A percentile compares a stretch with the other conserved stretches of the same genome.
These are phyloP conservation scores for Tetragonia tetragonoides DNA, from an alignment of 148 eudicot genomes.

Conservation along the genomic window DNA sequence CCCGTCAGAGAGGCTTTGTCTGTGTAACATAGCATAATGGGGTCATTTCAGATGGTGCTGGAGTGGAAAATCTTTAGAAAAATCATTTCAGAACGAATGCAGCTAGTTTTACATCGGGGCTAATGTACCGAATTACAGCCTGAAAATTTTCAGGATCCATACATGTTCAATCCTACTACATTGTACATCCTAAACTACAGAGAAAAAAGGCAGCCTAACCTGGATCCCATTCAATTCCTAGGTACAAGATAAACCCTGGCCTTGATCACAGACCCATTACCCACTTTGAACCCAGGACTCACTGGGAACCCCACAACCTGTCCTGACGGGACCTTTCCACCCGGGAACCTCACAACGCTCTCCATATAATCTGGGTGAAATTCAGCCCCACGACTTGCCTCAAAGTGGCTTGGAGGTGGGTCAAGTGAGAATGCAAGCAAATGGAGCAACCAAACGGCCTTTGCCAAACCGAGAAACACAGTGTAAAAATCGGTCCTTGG, in stretches of 20 bases:
- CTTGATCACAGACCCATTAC: conserved; percentile 66
- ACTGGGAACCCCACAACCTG: conserved; percentile 79
- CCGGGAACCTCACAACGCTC: conserved; percentile 64
- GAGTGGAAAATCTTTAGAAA: too few relatives aligned
- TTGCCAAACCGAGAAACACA: conserved; percentile 70
- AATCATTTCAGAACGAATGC: neutral
- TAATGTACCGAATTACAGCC: neutral
- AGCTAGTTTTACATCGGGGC: neutral
- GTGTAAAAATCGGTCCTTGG: conserved; percentile 83
- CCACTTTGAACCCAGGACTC: conserved; percentile 90
- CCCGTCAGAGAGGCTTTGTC: too few relatives aligned
- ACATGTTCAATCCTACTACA: conserved; percentile 11
- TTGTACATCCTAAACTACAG: conserved; percentile 21
- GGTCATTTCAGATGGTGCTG: too few relatives aligned
- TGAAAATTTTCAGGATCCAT: neutral
- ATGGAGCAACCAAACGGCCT: conserved; percentile 93
- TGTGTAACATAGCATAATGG: too few relatives aligned
- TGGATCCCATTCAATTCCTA: conserved; percentile 29
- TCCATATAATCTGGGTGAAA: conserved; percentile 84
- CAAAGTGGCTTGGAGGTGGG: conserved; percentile 89
- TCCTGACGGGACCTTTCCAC: conserved; percentile 43
- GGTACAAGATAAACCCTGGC: conserved; percentile 82
- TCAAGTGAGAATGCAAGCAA: conserved; percentile 85
- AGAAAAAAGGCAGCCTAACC: neutral
- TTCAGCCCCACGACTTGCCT: conserved; percentile 81